Evolutionary conservation across 2,329 filamentous ascomycete genomes (phyloP).

Genomic region (Grosmannia clavigera): DNA sequence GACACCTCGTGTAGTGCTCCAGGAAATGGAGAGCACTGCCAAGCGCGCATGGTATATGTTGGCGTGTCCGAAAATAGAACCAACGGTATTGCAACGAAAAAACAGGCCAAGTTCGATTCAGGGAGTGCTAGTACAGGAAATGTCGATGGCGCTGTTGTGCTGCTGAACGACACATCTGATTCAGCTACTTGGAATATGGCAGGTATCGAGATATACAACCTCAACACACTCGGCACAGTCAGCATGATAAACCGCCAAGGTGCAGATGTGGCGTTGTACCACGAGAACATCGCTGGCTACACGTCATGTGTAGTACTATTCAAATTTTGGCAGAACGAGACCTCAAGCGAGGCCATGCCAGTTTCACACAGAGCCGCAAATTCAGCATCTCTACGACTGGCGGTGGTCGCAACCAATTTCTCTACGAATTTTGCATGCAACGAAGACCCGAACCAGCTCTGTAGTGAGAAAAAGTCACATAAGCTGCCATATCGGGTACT

Average conservation of each 20-base stretch:
- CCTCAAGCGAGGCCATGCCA: neutral
- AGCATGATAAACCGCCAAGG: slow-evolving; percentile 12
- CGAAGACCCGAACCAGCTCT: too few relatives aligned
- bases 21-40: slow-evolving; percentile 26
- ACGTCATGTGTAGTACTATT: slow-evolving; percentile 15
- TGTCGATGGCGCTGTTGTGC: neutral
- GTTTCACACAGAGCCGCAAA: neutral
- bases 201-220: slow-evolving; percentile 25
- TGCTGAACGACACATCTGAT: neutral
- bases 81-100: neutral
- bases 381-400: neutral
- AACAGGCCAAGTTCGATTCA: neutral
- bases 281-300: slow-evolving; percentile 13
- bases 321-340: slow-evolving; percentile 10
- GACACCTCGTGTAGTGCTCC: slow-evolving; percentile 27
- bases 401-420: neutral
- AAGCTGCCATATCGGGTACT: neutral
- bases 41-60: slow-evolving; percentile 26
- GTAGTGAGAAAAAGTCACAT: neutral
- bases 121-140: neutral
- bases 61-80: slow-evolving; percentile 13
- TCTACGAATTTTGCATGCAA: too few relatives aligned
- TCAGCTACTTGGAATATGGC: slow-evolving; percentile 15
- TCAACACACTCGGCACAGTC: slow-evolving; percentile 30
- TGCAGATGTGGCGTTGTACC: slow-evolving; percentile 10